Conservation (phyloP, 768 basidiomycete species). For the Omphalotus guepiniiformis region DNA sequence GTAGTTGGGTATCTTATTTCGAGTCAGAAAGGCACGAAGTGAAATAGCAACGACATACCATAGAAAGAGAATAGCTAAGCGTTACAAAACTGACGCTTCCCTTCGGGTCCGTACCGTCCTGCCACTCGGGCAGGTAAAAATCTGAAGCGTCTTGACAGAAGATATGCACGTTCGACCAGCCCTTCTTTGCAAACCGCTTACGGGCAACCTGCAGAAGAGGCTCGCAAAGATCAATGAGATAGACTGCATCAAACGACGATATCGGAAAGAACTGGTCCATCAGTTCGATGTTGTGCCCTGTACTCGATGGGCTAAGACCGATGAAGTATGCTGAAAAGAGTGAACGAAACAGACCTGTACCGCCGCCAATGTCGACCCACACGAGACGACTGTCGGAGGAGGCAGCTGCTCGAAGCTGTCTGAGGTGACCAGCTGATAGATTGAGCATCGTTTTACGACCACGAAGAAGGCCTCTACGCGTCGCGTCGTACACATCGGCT, state of each 20-base stretch:
- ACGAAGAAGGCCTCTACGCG: slow-evolving; percentile 54
- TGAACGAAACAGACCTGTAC: slow-evolving; percentile 59
- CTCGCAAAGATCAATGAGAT: slow-evolving; percentile 68
- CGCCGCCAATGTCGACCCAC: slow-evolving; percentile 80
- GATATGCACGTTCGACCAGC: slow-evolving; percentile 72
- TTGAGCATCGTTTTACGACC: slow-evolving; percentile 71
- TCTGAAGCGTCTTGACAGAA: slow-evolving; percentile 69
- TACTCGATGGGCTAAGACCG: no score
- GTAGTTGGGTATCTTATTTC: slow-evolving; percentile 51
- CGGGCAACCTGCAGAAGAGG: slow-evolving; percentile 67
- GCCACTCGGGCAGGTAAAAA: slow-evolving; percentile 62
- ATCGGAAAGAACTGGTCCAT: slow-evolving; percentile 58
- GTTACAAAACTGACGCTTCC: slow-evolving; percentile 54
- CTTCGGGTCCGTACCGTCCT: slow-evolving; percentile 41
- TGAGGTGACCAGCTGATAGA: slow-evolving; percentile 61
- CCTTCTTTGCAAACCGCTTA: slow-evolving; percentile 57
- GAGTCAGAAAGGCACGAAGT: slow-evolving; percentile 1
- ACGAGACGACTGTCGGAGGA: slow-evolving; percentile 49
- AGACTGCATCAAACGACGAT: slow-evolving; percentile 54
- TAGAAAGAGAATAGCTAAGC: slow-evolving; percentile 54
- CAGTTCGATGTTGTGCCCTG: slow-evolving; percentile 67
- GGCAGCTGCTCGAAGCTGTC: slow-evolving; percentile 35
- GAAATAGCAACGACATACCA: slow-evolving; percentile 27
- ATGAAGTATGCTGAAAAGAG: slow-evolving; percentile 43
- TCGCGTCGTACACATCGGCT: slow-evolving; percentile 69